Base-by-base conservation (phyloP, 1,284 basidiomycete genomes). In the Rhodotorula sp. region DNA sequence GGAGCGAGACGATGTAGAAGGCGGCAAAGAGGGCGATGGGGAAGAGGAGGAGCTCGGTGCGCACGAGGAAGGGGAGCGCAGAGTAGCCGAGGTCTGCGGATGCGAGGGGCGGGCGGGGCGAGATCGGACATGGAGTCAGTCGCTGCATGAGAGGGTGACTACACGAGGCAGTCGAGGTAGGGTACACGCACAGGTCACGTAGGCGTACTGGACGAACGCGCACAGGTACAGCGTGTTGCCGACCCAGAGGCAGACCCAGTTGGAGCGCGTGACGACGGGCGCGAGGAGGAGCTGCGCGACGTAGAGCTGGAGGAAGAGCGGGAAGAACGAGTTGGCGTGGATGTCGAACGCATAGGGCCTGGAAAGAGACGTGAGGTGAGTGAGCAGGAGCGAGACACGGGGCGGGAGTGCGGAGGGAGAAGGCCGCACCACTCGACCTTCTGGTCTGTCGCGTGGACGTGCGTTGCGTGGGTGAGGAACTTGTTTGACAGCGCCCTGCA, bases 281-380 rank as follows among this genome's bases (percentile, higher is more conserved):
- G 92, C 86, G 9, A 97, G 85, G 73, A 93, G 88, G 7, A 96
- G 85, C 79, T 96, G 91, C 0, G 89, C 90, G 65, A 93, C 84
- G 80, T 95, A 94, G 64, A 95, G 86, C 23, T 91, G 90, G 70
- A 96, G 86, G 82, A 91, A 95, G 66, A 93, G 84, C 7, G 93
- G 93, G 82, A 96, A 96, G 85, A 97, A 97, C 8, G 92, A 89
- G 79, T 97, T 97, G 74, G 91, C 93, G 80, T 95, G 93, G 23
- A 97, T 91, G 81, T 97, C 94, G 78, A 97, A 95, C 21, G 91
- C 91, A 82, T 95, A 97, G 23, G 89, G 90, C n/a, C n/a, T n/a
- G n/a, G n/a, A n/a, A n/a, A n/a, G n/a, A n/a, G n/a, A n/a, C n/a
- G n/a, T n/a, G n/a, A 41, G 23, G 13, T 17, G 23, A 42, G 19